A percentile compares a stretch with the other conserved stretches of the same genome.
These are phyloP conservation scores for Hylodesmum podocarpum DNA, from an alignment of 306 rosid genomes.

Conservation along the genomic window DNA sequence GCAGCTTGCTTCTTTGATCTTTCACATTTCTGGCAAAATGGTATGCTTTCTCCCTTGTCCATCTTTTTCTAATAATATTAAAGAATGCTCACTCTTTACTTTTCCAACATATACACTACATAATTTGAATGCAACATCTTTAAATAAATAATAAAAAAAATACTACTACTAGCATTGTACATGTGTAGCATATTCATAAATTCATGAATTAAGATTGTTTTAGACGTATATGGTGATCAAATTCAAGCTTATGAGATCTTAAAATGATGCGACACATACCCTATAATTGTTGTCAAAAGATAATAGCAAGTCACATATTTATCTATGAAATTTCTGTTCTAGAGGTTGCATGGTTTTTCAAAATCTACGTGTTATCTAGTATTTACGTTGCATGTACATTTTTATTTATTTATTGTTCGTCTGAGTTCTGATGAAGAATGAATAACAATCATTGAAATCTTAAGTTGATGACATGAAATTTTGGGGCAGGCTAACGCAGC, in stretches of 20 bases:
- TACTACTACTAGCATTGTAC: not conserved
- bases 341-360: not conserved
- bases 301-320: not conserved
- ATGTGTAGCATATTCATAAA: not conserved
- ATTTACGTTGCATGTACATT: not conserved
- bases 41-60: constrained; percentile 36
- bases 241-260: not conserved
- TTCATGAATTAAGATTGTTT: not conserved
- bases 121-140: not conserved
- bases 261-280: not conserved
- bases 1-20: constrained; percentile 43
- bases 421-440: not conserved
- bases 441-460: not conserved
- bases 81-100: not conserved
- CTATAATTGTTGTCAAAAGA: not conserved
- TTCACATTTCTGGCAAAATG: constrained; percentile 61
- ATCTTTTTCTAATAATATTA: not conserved
- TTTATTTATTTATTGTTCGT: not conserved
- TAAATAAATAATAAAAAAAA: no score
- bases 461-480: constrained; percentile 1
- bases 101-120: not conserved
- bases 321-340: not conserved
- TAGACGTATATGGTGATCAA: not conserved
- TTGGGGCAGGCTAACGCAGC: constrained; percentile 71
- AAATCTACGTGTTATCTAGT: not conserved